These are phyloP conservation scores for Peronosclerospora sorghi DNA, from an alignment of 352 stramenopile species.

Conservation along the genomic window DNA sequence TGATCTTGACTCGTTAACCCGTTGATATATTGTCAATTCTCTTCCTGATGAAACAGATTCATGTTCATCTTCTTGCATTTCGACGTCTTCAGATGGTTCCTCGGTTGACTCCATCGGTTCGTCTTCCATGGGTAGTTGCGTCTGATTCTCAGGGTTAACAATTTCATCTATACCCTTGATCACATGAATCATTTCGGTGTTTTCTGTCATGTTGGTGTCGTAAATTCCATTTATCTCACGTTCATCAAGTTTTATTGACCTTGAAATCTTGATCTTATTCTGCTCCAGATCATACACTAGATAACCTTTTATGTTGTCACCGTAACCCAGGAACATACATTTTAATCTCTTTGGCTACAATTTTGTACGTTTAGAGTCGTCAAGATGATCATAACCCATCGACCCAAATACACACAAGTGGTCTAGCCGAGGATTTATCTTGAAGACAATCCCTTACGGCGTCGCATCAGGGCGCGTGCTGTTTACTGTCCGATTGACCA, in stretches of 20 bases:
- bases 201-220: no score
- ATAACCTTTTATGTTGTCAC: conserved; percentile 9
- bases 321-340: conserved; percentile 18
- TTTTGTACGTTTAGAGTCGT: conserved; percentile 14
- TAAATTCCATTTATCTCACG: conserved; percentile 4
- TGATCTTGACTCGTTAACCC: background rate
- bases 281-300: conserved; percentile 9
- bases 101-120: no score
- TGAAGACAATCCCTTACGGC: conserved; percentile 15
- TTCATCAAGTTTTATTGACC: conserved; percentile 10
- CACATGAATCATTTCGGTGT: no score
- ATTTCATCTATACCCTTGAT: no score
- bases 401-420: conserved; percentile 21
- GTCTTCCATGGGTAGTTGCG: no score
- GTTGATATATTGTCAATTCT: no score
- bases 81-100: background rate
- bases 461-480: background rate
- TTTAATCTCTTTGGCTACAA: conserved; percentile 15
- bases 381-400: conserved; percentile 11
- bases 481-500: conserved; percentile 2
- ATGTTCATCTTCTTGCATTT: background rate
- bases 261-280: conserved; percentile 8
- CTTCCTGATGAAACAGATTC: background rate
- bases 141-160: no score
- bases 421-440: conserved; percentile 2